phyloP scores from a whole-genome alignment of 371 early-diverging fungal species.

The Blyttiomyces sp. region DNA sequence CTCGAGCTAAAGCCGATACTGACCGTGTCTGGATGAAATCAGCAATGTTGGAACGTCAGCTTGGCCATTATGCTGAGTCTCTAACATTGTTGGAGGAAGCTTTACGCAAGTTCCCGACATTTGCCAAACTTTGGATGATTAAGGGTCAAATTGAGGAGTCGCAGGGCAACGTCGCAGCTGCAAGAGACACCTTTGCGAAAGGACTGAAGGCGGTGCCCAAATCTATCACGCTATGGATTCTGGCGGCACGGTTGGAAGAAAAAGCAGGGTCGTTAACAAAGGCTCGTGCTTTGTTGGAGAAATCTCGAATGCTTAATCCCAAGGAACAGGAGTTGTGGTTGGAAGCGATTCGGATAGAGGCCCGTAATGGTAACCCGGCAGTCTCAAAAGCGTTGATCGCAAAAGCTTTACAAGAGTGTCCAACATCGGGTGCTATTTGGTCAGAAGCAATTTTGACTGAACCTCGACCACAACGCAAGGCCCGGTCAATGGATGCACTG shows the following conservation, averaged over 20 bases:
- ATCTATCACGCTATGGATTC: slow-evolving; percentile 70
- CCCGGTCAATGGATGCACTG: slow-evolving; percentile 85
- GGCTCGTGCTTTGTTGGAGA: slow-evolving; percentile 83
- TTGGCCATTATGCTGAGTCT: slow-evolving; percentile 65
- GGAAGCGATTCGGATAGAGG: slow-evolving; percentile 83
- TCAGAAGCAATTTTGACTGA: slow-evolving; percentile 84
- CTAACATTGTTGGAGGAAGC: slow-evolving; percentile 69
- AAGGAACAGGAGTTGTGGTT: slow-evolving; percentile 81
- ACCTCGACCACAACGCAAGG: slow-evolving; percentile 82
- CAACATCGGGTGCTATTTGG: slow-evolving; percentile 84
- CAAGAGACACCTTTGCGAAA: slow-evolving; percentile 70
- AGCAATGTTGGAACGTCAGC: slow-evolving; percentile 79
- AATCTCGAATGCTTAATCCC: slow-evolving; percentile 80
- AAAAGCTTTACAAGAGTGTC: slow-evolving; percentile 90
- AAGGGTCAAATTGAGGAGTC: slow-evolving; percentile 74
- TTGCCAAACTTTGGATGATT: slow-evolving; percentile 92
- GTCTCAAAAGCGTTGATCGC: slow-evolving; percentile 79
- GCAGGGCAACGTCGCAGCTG: slow-evolving; percentile 56
- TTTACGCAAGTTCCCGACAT: slow-evolving; percentile 65
- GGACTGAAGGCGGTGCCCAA: slow-evolving; percentile 80
- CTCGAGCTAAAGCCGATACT: slow-evolving; percentile 57
- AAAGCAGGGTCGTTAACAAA: slow-evolving; percentile 67
- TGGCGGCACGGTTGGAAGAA: slow-evolving; percentile 76
- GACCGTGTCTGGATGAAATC: slow-evolving; percentile 93
- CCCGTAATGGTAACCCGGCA: slow-evolving; percentile 61